phyloP scores from a whole-genome alignment of 2,329 filamentous ascomycete genomes.

The Juglanconis juglandina region DNA sequence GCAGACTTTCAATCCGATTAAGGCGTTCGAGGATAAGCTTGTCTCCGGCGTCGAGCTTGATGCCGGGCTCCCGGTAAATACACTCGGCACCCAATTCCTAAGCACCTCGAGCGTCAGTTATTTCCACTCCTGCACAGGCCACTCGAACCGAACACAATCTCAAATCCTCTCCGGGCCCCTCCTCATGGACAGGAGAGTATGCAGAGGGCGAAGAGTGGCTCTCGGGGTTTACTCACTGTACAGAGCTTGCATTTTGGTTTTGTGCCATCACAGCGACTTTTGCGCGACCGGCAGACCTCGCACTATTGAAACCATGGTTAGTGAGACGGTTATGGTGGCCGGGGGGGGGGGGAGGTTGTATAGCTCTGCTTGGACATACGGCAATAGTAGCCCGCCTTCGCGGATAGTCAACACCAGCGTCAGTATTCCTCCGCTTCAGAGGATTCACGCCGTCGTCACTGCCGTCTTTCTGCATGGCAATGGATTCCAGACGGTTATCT shows the following conservation, averaged over 20 bases:
- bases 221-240: constrained; percentile 34
- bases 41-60: constrained; percentile 83
- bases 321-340: background rate
- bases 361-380: constrained; percentile 40
- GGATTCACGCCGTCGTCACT: constrained; percentile 56
- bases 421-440: constrained; percentile 60
- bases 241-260: constrained; percentile 83
- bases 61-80: constrained; percentile 78
- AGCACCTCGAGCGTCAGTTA: background rate
- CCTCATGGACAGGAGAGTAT: background rate
- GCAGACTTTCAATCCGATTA: constrained; percentile 70
- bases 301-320: constrained; percentile 48
- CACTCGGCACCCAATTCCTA: constrained; percentile 71
- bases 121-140: background rate
- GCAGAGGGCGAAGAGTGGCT: background rate
- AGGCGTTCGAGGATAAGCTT: constrained; percentile 80
- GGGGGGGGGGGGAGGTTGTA: background rate
- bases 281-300: constrained; percentile 76
- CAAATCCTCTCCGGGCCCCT: background rate
- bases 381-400: constrained; percentile 63
- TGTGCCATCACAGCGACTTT: constrained; percentile 74
- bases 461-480: constrained; percentile 39
- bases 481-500: constrained; percentile 42
- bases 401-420: constrained; percentile 61
- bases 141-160: background rate